Conservation (phyloP, 768 basidiomycete genomes). For the Lentinula detonsa region DNA sequence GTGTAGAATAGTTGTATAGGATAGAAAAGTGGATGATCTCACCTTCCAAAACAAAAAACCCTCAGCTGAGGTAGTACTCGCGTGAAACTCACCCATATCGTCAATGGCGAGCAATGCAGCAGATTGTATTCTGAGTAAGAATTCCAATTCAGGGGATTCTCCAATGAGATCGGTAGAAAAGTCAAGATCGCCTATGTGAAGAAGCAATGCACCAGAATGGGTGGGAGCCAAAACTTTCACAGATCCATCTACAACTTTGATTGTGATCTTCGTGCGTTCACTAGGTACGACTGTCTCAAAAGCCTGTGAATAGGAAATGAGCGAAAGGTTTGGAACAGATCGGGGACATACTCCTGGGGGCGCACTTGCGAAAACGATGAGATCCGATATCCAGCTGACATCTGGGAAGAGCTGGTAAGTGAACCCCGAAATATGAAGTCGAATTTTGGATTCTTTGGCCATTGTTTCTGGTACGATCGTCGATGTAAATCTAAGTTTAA, state of each 20-base stretch:
- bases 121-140: conserved; percentile 42
- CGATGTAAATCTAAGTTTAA: conserved; percentile 68
- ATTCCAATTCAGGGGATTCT: conserved; percentile 48
- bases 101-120: conserved; percentile 52
- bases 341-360: conserved; percentile 76
- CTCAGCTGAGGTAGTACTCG: conserved; percentile 11
- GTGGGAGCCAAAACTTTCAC: conserved; percentile 51
- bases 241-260: conserved; percentile 64
- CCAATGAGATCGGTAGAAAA: conserved; percentile 71
- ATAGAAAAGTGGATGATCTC: conserved; percentile 13
- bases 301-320: conserved; percentile 35
- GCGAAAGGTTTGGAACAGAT: not conserved
- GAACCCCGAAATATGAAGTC: conserved; percentile 56
- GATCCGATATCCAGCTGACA: conserved; percentile 52
- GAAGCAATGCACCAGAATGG: conserved; percentile 59
- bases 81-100: conserved; percentile 31
- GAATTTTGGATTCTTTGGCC: conserved; percentile 76
- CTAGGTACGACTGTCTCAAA: conserved; percentile 92
- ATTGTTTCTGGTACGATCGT: conserved; percentile 49
- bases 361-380: conserved; percentile 64
- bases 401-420: conserved; percentile 60
- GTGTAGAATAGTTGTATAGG: not conserved
- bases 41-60: conserved; percentile 68
- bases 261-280: conserved; percentile 70
- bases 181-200: conserved; percentile 61